Percentiles rank a stretch among this genome's conserved stretches.
These are phyloP conservation scores for Sugiyamaella japonica DNA, from an alignment of 1,139 yeast genomes.

Conservation along the genomic window DNA sequence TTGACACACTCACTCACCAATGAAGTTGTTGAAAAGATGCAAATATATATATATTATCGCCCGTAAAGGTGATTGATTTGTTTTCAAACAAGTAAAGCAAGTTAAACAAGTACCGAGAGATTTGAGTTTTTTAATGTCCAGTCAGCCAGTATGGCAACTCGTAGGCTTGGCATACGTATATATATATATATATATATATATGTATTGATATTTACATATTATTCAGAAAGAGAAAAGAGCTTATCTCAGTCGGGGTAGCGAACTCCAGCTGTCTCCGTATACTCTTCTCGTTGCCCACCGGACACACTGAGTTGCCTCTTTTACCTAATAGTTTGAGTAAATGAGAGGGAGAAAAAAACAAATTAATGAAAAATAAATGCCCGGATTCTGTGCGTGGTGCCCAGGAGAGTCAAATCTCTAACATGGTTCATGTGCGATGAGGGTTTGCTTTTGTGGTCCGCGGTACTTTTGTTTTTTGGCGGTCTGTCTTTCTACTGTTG, in stretches of 20 bases:
- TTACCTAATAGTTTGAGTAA: too few species aligned
- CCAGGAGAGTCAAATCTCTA: not conserved
- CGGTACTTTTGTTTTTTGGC: not conserved
- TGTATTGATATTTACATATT: too few species aligned
- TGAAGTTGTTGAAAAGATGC: too few species aligned
- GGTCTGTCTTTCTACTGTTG: not conserved
- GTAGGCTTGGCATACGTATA: slow-evolving; percentile 5
- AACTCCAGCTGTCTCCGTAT: not conserved
- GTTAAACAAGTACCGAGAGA: too few species aligned
- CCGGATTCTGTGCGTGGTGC: slow-evolving; percentile 1
- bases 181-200: not conserved
- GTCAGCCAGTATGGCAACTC: not conserved
- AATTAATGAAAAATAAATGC: not conserved
- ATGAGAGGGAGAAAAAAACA: not conserved
- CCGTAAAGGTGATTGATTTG: too few species aligned
- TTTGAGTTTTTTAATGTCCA: not conserved
- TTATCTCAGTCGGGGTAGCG: not conserved
- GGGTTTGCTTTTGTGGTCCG: slow-evolving; percentile 7
- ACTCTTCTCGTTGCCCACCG: not conserved
- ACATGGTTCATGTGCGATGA: not conserved
- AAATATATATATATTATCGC: too few species aligned
- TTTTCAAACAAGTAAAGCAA: too few species aligned
- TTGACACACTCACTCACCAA: not conserved
- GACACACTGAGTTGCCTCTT: not conserved
- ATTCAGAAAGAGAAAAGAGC: not conserved